Conservation (phyloP, 1,284 basidiomycete species). For the Leccinum ponderosum region DNA sequence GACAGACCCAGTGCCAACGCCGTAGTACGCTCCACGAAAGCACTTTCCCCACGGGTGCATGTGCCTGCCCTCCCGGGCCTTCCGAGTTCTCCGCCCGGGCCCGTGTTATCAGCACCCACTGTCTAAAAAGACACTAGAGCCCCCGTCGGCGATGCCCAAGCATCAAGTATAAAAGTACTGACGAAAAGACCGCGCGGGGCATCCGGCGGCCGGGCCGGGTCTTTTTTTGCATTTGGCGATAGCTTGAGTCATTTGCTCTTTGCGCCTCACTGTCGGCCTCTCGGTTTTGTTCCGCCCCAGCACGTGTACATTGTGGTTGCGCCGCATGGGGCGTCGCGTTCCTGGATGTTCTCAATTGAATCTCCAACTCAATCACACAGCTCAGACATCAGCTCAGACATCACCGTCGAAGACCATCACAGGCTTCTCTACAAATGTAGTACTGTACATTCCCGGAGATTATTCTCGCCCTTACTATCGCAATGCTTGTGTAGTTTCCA, state of each 20-base stretch:
- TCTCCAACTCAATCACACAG: neutral
- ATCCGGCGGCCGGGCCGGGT: slow-evolving; percentile 74
- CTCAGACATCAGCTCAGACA: neutral
- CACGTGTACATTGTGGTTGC: neutral
- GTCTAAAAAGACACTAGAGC: slow-evolving; percentile 34
- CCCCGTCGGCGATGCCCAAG: slow-evolving; percentile 59
- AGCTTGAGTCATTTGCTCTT: no score
- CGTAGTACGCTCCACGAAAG: no score
- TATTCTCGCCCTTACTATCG: neutral
- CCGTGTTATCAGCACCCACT: neutral
- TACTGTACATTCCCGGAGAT: neutral
- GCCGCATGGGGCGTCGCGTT: neutral
- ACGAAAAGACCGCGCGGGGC: slow-evolving; percentile 69
- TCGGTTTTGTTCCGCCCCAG: neutral
- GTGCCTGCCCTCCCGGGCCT: neutral
- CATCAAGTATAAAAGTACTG: slow-evolving; percentile 69
- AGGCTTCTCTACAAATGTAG: neutral
- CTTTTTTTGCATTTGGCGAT: slow-evolving; percentile 61
- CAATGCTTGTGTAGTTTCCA: neutral
- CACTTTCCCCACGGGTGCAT: no score
- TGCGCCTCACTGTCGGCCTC: no score
- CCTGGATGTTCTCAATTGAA: neutral
- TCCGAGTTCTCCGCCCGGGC: no score
- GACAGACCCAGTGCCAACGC: no score
- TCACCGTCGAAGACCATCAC: neutral